Base-by-base conservation (phyloP, 192 early-diverging fungal species). In the Rhizophagus prolifer region DNA sequence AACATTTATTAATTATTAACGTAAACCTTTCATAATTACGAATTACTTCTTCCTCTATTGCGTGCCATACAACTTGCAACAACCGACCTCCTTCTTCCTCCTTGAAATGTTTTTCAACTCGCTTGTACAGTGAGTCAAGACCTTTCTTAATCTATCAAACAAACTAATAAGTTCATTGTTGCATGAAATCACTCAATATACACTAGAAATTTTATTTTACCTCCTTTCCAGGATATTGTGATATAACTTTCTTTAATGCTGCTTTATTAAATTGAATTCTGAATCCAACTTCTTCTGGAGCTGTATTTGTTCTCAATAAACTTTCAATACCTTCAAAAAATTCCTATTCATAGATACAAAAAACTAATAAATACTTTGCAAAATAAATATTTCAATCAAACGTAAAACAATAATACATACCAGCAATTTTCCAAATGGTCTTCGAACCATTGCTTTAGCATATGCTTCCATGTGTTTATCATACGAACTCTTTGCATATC, bases 261-360 rank as follows among this genome's bases (percentile, higher is more conserved):
- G 87, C 82, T 79, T 97, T 98, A 85, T 90, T 94, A 78, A 91
- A 94, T 50, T 90, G 92, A 63, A 95, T 78, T 76, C 95, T 91
- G 79, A 92, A 96, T 26, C 85, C 82, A 25, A 97, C 89, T 82
- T 96, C 94, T 58, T 94, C 92, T 28, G 90, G 81, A 8, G 92
- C 90, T 47, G 81, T 88, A 72, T 83, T 88, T 63, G 88, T 94
- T 80, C 92, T 93, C 47, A 97, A 81, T 58, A 96, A 83, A 25
- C 84, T 89, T 47, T 99, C 97, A 16, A 99, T 92, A 4, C 94
- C 95, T 69, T 98, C 96, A 79, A 99, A 99, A 81, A 99, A 99
- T 82, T 95, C 96, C 92, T 93, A 81, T 69, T 76, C 0, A 13
- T 61, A 38, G 6, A 68, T n/a, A 16, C 0, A 28, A 30, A n/a